Base-by-base conservation (phyloP, 805 yeast genomes). In the Wickerhamomyces chambardii region DNA sequence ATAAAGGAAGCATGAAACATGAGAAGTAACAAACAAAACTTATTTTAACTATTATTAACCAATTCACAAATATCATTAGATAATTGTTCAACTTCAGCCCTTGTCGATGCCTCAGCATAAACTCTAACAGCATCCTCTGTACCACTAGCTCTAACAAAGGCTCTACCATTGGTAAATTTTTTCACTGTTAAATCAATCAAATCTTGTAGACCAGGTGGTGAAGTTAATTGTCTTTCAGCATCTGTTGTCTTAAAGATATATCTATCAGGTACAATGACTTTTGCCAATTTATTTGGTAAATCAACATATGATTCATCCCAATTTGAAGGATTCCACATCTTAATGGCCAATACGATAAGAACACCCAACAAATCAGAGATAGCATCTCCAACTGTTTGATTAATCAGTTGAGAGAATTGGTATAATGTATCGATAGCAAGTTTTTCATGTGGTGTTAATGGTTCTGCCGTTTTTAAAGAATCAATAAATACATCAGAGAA, bases 311-410 rank as follows among this genome's bases (percentile, higher is more conserved):
- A 74, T 9, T 59, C 46, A 52, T 83, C 75, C 98, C 98, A 92
- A 29, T 71, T 70, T 4, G 52, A 54, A 2, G 95, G 84, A 3
- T 72, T 50, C 63, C 80, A 64, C 8, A 68, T 51, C 46, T 82
- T 66, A 43, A 72, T 68, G 6, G 70, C 55, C 28, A 81, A 56
- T 8, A 87, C 76, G 2, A 78, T 69, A 36, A 89, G 59, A 1
- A 92, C 89, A 5, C 83, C 75, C 38, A 92, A 61, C 57, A 92
- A 64, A 56, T 92, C 98, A n/a, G 95, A 76, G 34, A 92, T 80
- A 10, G 98, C 95, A 56, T 92, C 98, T 22, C 98, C 98, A n/a
- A 92, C 97, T 2, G 97, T 82, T 58, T 92, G 97, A 58, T 92
- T 92, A 54, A 92, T 85, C 43, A 92, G 63, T 38, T 75, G 70